Evolutionary conservation across 805 yeast genomes (phyloP).

Genomic region (Teunomyces atbi): DNA sequence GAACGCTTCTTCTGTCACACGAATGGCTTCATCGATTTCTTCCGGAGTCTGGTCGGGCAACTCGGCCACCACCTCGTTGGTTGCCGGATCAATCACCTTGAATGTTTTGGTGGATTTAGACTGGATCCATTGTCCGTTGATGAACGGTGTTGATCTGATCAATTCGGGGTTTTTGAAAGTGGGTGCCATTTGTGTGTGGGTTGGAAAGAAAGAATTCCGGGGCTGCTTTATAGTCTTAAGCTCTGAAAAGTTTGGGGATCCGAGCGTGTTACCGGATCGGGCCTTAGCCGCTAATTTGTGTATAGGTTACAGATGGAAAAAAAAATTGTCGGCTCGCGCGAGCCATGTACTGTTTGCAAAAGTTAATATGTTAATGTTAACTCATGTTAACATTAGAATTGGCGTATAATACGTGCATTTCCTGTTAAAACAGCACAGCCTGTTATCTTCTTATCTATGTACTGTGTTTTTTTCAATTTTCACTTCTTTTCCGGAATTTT

Average conservation of each 20-base stretch:
- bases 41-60: constrained; percentile 46
- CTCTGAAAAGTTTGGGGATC: not conserved
- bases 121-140: constrained; percentile 40
- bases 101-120: constrained; percentile 38
- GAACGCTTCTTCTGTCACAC: constrained; percentile 47
- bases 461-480: too few relatives aligned
- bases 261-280: constrained; percentile 5
- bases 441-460: too few relatives aligned
- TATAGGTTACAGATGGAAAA: not conserved
- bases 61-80: constrained; percentile 33
- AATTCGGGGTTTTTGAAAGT: constrained; percentile 35
- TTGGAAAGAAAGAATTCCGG: not conserved
- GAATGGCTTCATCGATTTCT: constrained; percentile 46
- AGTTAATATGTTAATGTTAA: too few relatives aligned
- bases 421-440: too few relatives aligned
- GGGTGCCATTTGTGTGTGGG: constrained; percentile 14
- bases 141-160: constrained; percentile 30
- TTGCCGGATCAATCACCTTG: constrained; percentile 40
- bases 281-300: not conserved
- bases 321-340: too few relatives aligned
- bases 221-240: not conserved
- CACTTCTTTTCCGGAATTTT: too few relatives aligned
- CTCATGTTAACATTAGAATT: too few relatives aligned
- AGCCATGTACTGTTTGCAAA: too few relatives aligned
- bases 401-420: too few relatives aligned